Evolutionary conservation across 225 moss, liverwort and hornwort genomes (phyloP), one percentile per base, ranked within the genome.

Genomic region (Asterella californica): DNA sequence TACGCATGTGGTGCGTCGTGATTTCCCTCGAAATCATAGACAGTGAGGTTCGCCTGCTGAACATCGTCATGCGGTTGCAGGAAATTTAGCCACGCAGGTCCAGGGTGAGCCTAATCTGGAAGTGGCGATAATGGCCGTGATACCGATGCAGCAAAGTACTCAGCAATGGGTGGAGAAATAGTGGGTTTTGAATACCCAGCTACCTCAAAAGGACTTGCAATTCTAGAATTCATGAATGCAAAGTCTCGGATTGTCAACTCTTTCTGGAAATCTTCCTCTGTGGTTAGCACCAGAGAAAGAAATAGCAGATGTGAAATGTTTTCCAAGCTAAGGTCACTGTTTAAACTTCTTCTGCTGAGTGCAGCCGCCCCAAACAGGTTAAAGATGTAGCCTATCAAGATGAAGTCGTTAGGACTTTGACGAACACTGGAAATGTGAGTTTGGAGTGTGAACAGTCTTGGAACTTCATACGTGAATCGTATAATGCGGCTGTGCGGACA

Each of bases 151-250:
- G 84, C 90, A 83, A 47, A 91, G 90, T 83, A 83, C 87, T 73
- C 97, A 97, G 86, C 97, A 97, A 11, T 97, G 97, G 97, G 97
- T 97, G 83, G 97, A 97, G 81, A 97, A 97, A 85, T 97, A 97
- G 93, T 93, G 85, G 50, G 90, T 76, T 70, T 53, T 46, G 42
- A 10, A 50, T 48, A 3, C 34, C 14, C 22, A 10, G 9, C 37
- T 0, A 76, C 36, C 21, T 32, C 25, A 47, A 24, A 64, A 15
- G 45, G 27, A 24, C 17, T 74, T 59, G 1, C 5, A 5, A 15
- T 75, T 34, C 19, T 76, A 37, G 34, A 37, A 0, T 33, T 76
- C 12, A 18, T 74, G 6, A 32, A 47, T 32, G 0, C 47, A 29
- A 29, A 15, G 24, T 71, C 47, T 24, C 19, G 30, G 10, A 61